Conservation (phyloP, 73 alveolate species). For the Stentor roeselii region DNA sequence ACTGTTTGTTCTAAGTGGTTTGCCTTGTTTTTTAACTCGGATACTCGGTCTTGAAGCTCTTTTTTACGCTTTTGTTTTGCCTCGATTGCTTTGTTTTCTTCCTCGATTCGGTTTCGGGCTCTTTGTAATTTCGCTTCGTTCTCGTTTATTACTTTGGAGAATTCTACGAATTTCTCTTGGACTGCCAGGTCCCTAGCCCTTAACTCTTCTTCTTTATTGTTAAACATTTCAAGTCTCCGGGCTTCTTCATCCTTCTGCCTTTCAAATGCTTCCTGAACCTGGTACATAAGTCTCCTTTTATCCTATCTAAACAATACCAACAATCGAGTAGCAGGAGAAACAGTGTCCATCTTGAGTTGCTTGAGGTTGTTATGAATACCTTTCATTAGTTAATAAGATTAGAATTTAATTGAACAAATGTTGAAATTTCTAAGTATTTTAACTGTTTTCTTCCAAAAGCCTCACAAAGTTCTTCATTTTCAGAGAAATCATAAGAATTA, state of each 20-base stretch:
- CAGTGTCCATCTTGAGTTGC: constrained; percentile 58
- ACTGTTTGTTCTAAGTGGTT: constrained; percentile 42
- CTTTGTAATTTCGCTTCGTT: constrained; percentile 79
- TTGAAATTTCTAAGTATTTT: too few species aligned
- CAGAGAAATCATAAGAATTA: too few species aligned
- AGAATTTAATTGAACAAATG: too few species aligned
- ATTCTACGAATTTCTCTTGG: constrained; percentile 67
- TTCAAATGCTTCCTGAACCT: constrained; percentile 87
- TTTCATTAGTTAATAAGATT: too few species aligned
- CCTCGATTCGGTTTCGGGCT: constrained; percentile 63
- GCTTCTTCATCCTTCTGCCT: constrained; percentile 65
- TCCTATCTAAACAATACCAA: constrained; percentile 44
- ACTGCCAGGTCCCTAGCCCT: constrained; percentile 66
- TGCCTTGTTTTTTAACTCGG: constrained; percentile 37
- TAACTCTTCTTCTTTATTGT: constrained; percentile 59
- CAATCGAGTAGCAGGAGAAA: constrained; percentile 85
- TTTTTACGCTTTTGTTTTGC: constrained; percentile 47
- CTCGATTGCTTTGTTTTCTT: constrained; percentile 48
- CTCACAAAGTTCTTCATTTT: too few species aligned
- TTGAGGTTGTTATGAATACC: constrained; percentile 24
- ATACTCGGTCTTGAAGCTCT: constrained; percentile 26
- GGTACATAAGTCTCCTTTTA: constrained; percentile 86
- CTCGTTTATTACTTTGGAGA: constrained; percentile 73
- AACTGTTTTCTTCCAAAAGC: too few species aligned
- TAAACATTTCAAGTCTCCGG: constrained; percentile 65